Evolutionary conservation across 768 basidiomycete genomes (phyloP).

Genomic region (Pholiota conissans): DNA sequence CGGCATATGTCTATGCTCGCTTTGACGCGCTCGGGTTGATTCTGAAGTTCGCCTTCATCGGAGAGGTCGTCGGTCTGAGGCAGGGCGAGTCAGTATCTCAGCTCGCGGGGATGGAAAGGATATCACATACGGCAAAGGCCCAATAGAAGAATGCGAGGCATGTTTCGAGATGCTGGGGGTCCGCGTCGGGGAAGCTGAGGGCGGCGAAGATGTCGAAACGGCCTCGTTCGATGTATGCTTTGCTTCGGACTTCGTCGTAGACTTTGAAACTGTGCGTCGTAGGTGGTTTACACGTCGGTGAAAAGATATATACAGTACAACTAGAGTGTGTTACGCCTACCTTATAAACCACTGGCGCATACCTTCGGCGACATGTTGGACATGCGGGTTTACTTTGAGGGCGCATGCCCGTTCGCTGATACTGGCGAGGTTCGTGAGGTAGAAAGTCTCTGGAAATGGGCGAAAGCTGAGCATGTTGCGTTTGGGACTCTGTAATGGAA

Average conservation of each 20-base stretch:
- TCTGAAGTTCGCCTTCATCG: conserved; percentile 22
- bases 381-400: conserved; percentile 6
- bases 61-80: conserved; percentile 26
- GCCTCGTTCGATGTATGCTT: conserved; percentile 15
- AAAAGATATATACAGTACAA: background rate
- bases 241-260: conserved; percentile 6
- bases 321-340: background rate
- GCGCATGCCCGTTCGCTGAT: conserved; percentile 4
- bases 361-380: background rate
- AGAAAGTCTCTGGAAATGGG: conserved; percentile 5
- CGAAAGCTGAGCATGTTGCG: conserved; percentile 5
- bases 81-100: background rate
- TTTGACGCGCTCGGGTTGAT: conserved; percentile 20
- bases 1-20: conserved; percentile 16
- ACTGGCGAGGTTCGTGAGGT: conserved; percentile 7
- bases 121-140: conserved; percentile 23
- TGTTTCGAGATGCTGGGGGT: conserved; percentile 21
- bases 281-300: too few relatives aligned
- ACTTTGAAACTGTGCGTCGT: conserved; percentile 16
- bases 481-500: too few relatives aligned
- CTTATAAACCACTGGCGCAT: conserved; percentile 9
- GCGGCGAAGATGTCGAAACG: conserved; percentile 21
- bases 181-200: conserved; percentile 21
- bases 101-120: background rate
- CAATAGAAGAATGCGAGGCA: conserved; percentile 25